These are phyloP conservation scores for Alternaria sp. DNA, from an alignment of 2,329 filamentous ascomycete species.

Conservation along the genomic window DNA sequence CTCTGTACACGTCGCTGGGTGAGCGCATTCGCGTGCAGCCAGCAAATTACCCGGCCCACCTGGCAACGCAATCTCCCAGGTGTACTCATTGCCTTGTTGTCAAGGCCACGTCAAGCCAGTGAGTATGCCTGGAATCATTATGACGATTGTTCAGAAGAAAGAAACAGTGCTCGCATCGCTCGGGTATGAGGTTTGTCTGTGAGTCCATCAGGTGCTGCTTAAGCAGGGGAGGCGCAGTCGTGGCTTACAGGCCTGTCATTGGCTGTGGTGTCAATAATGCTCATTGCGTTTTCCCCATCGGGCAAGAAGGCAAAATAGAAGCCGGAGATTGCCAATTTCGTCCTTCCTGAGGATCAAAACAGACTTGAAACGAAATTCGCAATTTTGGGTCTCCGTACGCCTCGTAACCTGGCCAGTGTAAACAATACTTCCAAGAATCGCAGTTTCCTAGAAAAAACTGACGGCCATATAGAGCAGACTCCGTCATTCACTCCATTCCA, in stretches of 20 bases:
- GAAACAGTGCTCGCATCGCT: constrained; percentile 10
- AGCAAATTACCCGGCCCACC: constrained; percentile 17
- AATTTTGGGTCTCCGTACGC: constrained; percentile 17
- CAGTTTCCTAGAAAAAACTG: neutral
- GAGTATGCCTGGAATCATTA: constrained; percentile 1
- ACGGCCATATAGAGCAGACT: neutral
- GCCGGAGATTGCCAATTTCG: constrained; percentile 27
- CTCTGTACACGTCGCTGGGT: constrained; percentile 5
- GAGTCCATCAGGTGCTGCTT: constrained; percentile 9
- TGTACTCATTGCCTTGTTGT: constrained; percentile 7
- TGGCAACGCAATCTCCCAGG: constrained; percentile 15
- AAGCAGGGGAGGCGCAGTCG: constrained; percentile 18
- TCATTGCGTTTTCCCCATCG: constrained; percentile 9
- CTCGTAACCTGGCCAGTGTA: constrained; percentile 15
- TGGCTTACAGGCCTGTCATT: constrained; percentile 17
- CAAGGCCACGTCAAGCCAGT: constrained; percentile 18
- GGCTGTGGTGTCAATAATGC: constrained; percentile 7
- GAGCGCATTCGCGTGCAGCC: constrained; percentile 4
- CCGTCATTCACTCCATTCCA: neutral
- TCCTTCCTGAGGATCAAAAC: constrained; percentile 15
- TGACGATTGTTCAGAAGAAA: constrained; percentile 12
- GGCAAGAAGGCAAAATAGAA: neutral
- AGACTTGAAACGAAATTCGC: constrained; percentile 24
- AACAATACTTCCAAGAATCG: constrained; percentile 9
- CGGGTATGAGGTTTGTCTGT: constrained; percentile 14